phyloP scores from a whole-genome alignment of 352 stramenopile genomes.

The Globisporangium barbulae region DNA sequence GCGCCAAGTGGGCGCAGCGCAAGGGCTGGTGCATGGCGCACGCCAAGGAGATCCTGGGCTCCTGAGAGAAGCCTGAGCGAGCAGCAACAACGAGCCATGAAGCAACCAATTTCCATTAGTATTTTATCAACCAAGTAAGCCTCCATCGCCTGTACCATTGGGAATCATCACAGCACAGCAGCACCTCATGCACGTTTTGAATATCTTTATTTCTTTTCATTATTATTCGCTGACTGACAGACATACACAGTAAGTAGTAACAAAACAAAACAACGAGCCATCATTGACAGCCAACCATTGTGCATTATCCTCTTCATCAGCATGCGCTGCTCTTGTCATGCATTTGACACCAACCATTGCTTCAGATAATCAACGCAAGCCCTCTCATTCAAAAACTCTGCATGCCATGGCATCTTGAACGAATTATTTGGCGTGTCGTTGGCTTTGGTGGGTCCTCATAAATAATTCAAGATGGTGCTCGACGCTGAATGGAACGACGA shows the following conservation, averaged over 20 bases:
- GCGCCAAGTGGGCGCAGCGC: slow-evolving; percentile 82
- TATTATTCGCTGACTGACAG: neutral
- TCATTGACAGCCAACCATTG: neutral
- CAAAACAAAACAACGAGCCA: neutral
- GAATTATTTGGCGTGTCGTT: slow-evolving; percentile 10
- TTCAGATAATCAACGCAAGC: neutral
- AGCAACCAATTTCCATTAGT: slow-evolving; percentile 9
- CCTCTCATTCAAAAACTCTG: neutral
- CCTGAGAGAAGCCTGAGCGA: slow-evolving; percentile 15
- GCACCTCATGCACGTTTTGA: slow-evolving; percentile 5
- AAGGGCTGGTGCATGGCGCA: slow-evolving; percentile 90
- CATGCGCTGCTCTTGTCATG: neutral
- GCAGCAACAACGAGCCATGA: neutral
- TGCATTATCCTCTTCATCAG: neutral
- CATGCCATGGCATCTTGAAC: neutral
- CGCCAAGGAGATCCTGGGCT: slow-evolving; percentile 68
- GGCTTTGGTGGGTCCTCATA: slow-evolving; percentile 33
- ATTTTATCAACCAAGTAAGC: slow-evolving; percentile 11
- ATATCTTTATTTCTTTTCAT: slow-evolving; percentile 4
- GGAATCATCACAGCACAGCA: neutral
- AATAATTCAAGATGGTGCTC: slow-evolving; percentile 59
- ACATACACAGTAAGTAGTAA: neutral
- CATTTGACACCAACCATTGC: neutral
- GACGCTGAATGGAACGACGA: slow-evolving; percentile 14
- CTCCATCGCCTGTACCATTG: neutral